Percentiles rank a stretch among this genome's conserved stretches.
Evolutionary conservation across 2,329 filamentous ascomycete species (phyloP).

Genomic region (Arthrobotrys entomopaga): DNA sequence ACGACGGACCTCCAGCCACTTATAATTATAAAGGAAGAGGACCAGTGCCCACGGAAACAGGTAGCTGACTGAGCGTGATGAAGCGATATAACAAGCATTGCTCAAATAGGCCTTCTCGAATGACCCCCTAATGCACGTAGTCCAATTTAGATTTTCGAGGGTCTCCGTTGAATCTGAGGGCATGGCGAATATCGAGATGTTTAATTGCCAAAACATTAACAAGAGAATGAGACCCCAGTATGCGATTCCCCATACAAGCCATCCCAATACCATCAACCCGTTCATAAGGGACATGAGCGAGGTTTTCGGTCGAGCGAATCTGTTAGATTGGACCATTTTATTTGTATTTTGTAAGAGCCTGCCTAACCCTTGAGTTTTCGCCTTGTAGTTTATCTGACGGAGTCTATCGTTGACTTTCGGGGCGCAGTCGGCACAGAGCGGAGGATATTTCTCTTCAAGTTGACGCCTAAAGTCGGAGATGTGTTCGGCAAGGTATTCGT

Average conservation of each 20-base stretch:
- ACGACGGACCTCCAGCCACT: conserved; percentile 41
- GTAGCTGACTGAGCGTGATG: conserved; percentile 31
- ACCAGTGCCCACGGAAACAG: conserved; percentile 46
- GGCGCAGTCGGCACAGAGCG: conserved; percentile 84
- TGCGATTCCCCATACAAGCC: conserved; percentile 40
- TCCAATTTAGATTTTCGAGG: conserved; percentile 16
- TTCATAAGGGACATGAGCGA: conserved; percentile 15
- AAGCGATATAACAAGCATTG: conserved; percentile 33
- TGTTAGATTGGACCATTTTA: conserved; percentile 34
- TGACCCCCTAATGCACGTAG: conserved; percentile 16
- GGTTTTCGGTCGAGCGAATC: conserved; percentile 25
- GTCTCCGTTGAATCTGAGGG: conserved; percentile 5
- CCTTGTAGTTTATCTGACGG: conserved; percentile 77
- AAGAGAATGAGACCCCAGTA: conserved; percentile 36
- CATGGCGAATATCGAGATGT: conserved; percentile 33
- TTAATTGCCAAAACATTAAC: conserved; percentile 52
- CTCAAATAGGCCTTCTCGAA: conserved; percentile 20
- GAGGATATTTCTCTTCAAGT: conserved; percentile 85
- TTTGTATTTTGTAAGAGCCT: conserved; percentile 59
- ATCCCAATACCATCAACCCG: conserved; percentile 27
- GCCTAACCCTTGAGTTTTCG: conserved; percentile 81
- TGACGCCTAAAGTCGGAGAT: conserved; percentile 70
- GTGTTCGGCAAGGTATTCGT: conserved; percentile 56
- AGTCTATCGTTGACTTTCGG: conserved; percentile 77
- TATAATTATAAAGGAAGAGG: conserved; percentile 47